Base-by-base conservation (phyloP, 1,284 basidiomycete genomes). In the Ustilago curta region DNA sequence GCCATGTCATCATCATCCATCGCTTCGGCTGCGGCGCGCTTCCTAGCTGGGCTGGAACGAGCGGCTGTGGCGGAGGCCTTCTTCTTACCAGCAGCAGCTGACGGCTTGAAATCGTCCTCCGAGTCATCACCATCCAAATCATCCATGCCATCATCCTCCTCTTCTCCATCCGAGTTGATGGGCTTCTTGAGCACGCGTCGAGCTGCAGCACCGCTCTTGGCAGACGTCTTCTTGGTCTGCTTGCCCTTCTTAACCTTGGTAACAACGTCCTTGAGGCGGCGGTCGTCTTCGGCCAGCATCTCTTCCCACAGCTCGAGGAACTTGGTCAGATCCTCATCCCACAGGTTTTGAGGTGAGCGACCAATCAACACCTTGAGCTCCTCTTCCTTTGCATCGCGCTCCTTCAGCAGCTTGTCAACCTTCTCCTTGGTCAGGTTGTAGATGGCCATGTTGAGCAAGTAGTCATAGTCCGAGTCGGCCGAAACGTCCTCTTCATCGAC, bases 381-480 rank as follows among this genome's bases (percentile, higher is more conserved):
- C 3, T 85, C 83, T 86, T 97, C 94, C 86, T 96, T 97, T 64
- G 90, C 90, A 50, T 89, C 89, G 3, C 92, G 91, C 88, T 95
- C 93, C 76, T 90, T 88, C 32, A 91, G 87, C 8, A 99, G 89
- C 87, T 90, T 94, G 64, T 92, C 92, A 70, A 92, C 94, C 91
- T 95, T 96, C 87, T 99, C 96, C 77, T 89, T 91, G 1, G 97
- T 99, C 87, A 99, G 88, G 86, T 91, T 97, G 88, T 91, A 95
- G 84, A 99, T 95, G 6, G 93, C 87, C 96, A 99, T 99, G 29
- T 92, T 91, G 66, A 99, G 87, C 67, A 99, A 86, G 86, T 99
- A 99, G 85, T 99, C 96, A 83, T 88, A 99, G 86, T 98, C 97
- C 43, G 89, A 89, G 44, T 85, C 85, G n/a, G 87, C 85, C n/a